These are phyloP conservation scores for Trichoderma sp. DNA, from an alignment of 2,329 filamentous ascomycete species.

Conservation along the genomic window DNA sequence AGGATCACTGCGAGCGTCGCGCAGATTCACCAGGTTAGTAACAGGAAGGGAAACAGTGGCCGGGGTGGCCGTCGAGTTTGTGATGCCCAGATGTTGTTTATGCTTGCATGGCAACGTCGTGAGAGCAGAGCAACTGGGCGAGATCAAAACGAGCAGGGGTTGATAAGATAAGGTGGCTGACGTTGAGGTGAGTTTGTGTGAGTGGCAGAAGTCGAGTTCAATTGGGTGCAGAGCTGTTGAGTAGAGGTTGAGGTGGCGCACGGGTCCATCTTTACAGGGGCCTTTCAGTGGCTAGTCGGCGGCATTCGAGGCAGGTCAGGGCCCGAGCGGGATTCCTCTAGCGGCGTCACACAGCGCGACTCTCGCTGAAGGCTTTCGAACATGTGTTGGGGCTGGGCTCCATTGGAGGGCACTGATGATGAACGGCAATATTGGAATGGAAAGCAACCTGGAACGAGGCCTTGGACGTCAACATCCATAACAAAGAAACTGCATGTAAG, in stretches of 20 bases:
- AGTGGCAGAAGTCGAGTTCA: too few relatives aligned
- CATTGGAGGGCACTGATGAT: neutral
- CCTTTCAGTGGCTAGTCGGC: conserved; percentile 3
- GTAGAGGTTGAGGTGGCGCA: neutral
- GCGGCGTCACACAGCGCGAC: conserved; percentile 12
- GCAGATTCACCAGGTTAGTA: conserved; percentile 39
- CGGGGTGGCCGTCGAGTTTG: conserved; percentile 39
- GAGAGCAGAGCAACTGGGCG: conserved; percentile 25
- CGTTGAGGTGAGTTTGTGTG: too few relatives aligned
- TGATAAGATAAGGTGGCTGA: too few relatives aligned
- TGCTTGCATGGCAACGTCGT: conserved; percentile 31
- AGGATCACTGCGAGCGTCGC: neutral
- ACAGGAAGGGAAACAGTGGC: conserved; percentile 31
- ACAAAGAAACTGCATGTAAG: too few relatives aligned
- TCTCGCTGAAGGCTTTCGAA: neutral
- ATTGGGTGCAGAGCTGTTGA: neutral
- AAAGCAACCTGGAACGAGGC: neutral
- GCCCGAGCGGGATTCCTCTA: neutral
- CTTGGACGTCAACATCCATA: too few relatives aligned
- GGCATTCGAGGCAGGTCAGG: neutral
- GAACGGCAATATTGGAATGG: neutral
- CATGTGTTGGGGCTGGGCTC: too few relatives aligned
- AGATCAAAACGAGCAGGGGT: conserved; percentile 10
- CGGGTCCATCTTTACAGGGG: neutral
- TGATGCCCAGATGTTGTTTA: conserved; percentile 42